These are phyloP conservation scores for Ogataea pilisensis DNA, from an alignment of 805 yeast species.

Conservation along the genomic window DNA sequence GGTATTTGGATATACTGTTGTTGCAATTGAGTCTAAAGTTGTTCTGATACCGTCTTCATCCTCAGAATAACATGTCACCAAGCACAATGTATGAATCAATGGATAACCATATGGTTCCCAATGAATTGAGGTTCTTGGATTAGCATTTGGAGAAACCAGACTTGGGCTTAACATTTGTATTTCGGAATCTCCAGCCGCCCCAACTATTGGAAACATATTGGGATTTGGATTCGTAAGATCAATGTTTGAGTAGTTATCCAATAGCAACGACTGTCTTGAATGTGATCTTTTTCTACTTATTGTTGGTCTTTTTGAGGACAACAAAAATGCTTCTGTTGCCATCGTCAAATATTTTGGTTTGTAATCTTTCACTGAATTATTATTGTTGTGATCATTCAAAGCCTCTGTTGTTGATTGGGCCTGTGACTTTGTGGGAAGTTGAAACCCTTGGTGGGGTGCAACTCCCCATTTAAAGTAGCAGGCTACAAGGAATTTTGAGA, in stretches of 20 bases:
- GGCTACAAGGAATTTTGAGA: constrained; percentile 76
- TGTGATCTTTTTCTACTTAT: constrained; percentile 3
- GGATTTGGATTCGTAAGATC: constrained; percentile 33
- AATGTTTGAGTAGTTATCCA: constrained; percentile 9
- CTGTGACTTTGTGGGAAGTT: not conserved
- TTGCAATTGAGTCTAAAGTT: constrained; percentile 88
- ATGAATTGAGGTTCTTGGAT: constrained; percentile 87
- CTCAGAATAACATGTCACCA: constrained; percentile 94
- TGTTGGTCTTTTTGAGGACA: constrained; percentile 16
- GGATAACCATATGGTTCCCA: constrained; percentile 87
- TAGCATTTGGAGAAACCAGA: constrained; percentile 68
- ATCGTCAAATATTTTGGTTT: constrained; percentile 53
- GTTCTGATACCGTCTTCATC: constrained; percentile 82
- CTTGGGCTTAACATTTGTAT: constrained; percentile 52
- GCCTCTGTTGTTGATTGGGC: too few species aligned
- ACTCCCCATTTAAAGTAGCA: constrained; percentile 85
- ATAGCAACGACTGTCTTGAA: constrained; percentile 12
- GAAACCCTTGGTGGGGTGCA: constrained; percentile 78
- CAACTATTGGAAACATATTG: constrained; percentile 13
- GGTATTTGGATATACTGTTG: constrained; percentile 92
- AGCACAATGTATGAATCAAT: constrained; percentile 64
- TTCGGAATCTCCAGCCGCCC: constrained; percentile 30
- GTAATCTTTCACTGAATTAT: constrained; percentile 23
- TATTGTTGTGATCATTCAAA: too few species aligned
- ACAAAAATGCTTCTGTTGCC: constrained; percentile 52